These are phyloP conservation scores for Aegilops tauschii DNA, from an alignment of 176 grass and related monocot genomes.

Conservation along the genomic window DNA sequence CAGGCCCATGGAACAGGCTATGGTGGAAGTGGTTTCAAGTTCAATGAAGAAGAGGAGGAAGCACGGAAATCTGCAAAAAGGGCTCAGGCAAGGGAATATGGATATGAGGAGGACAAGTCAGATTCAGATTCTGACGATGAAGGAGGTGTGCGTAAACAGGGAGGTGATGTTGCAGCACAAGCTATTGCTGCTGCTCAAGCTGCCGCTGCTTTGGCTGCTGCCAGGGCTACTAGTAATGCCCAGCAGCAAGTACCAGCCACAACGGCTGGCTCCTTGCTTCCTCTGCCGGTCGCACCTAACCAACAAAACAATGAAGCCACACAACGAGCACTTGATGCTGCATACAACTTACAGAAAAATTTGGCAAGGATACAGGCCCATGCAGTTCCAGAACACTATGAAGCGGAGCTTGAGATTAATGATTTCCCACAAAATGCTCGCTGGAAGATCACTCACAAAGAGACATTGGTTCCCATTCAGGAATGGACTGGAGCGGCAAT, in stretches of 20 bases:
- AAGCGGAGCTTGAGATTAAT: constrained; percentile 95
- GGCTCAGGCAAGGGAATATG: constrained; percentile 93
- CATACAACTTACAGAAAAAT: constrained; percentile 81
- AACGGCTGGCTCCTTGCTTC: constrained; percentile 43
- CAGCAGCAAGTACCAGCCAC: constrained; percentile 35
- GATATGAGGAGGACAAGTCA: constrained; percentile 89
- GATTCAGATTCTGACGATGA: constrained; percentile 97
- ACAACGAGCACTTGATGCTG: constrained; percentile 86
- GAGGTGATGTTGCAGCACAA: constrained; percentile 64
- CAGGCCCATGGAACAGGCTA: constrained; percentile 93
- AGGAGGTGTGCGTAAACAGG: constrained; percentile 63
- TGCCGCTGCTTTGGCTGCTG: constrained; percentile 58
- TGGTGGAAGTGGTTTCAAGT: constrained; percentile 93
- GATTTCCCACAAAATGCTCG: constrained; percentile 95
- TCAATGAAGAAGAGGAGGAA: constrained; percentile 97
- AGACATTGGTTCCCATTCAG: constrained; percentile 84
- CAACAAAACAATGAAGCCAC: constrained; percentile 72
- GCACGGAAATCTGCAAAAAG: constrained; percentile 79
- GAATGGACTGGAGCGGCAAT: constrained; percentile 91
- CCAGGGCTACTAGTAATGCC: constrained; percentile 55
- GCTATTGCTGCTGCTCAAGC: constrained; percentile 58
- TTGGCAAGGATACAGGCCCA: constrained; percentile 90
- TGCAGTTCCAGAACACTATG: constrained; percentile 89
- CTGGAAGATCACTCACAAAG: constrained; percentile 95
- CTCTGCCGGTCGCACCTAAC: constrained; percentile 38